Conservation (phyloP, 2,329 filamentous ascomycete species). For the Aspergillus novofumigatus region DNA sequence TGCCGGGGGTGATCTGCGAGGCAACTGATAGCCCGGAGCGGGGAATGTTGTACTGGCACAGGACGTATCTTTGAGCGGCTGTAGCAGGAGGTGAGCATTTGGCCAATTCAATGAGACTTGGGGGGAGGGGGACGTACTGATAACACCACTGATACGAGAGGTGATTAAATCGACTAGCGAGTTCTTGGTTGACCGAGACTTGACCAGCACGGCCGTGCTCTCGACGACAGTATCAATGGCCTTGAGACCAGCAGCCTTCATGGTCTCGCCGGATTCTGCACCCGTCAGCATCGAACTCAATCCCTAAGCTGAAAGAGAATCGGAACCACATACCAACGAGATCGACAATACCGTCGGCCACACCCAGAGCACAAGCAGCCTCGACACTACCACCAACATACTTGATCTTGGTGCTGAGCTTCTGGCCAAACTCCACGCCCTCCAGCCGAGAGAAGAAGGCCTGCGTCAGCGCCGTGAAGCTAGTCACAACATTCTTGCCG, state of each 20-base stretch:
- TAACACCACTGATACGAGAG: slow-evolving; percentile 84
- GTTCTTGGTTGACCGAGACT: slow-evolving; percentile 79
- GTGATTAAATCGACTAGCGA: slow-evolving; percentile 79
- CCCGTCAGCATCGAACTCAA: slow-evolving; percentile 2
- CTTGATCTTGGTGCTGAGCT: slow-evolving; percentile 78
- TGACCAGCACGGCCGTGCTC: slow-evolving; percentile 84
- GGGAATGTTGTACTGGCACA: slow-evolving; percentile 94
- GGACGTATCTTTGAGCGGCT: slow-evolving; percentile 85
- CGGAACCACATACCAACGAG: slow-evolving; percentile 78
- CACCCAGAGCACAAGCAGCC: slow-evolving; percentile 89
- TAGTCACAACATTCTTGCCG: slow-evolving; percentile 91
- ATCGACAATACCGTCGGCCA: slow-evolving; percentile 96
- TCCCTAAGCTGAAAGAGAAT: neutral
- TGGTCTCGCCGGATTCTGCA: slow-evolving; percentile 92
- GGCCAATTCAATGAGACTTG: neutral
- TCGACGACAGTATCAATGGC: slow-evolving; percentile 91
- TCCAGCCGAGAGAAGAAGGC: slow-evolving; percentile 83
- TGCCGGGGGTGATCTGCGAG: slow-evolving; percentile 80
- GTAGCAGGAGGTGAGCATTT: neutral
- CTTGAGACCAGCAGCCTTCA: slow-evolving; percentile 91
- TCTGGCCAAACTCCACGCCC: slow-evolving; percentile 26
- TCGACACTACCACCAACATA: slow-evolving; percentile 96
- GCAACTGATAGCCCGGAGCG: slow-evolving; percentile 64
- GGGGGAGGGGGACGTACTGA: slow-evolving; percentile 53
- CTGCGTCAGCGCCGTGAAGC: slow-evolving; percentile 80